Evolutionary conservation across 345 rosid species (phyloP).

Genomic region (Cochlearia excelsa): DNA sequence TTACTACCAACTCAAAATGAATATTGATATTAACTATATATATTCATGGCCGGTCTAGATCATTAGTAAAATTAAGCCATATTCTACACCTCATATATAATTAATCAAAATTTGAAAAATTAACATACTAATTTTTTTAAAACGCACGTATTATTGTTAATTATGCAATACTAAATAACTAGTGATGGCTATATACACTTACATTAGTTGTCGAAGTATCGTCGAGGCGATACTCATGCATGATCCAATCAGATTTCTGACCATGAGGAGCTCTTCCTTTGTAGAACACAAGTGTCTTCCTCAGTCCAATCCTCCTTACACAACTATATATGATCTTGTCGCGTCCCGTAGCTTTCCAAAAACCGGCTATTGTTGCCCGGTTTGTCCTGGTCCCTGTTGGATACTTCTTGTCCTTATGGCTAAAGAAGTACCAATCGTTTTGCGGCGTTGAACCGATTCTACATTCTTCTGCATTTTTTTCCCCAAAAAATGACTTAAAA

Average conservation of each 20-base stretch:
- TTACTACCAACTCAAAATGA: not conserved
- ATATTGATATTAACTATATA: not conserved
- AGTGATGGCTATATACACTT: slow-evolving; percentile 27
- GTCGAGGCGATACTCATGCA: slow-evolving; percentile 97
- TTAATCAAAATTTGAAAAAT: too few relatives aligned
- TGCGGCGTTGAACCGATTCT: slow-evolving; percentile 91
- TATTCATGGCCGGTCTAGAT: too few relatives aligned
- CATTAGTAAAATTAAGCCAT: too few relatives aligned
- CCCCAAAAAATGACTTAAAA: slow-evolving; percentile 4
- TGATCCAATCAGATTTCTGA: slow-evolving; percentile 96
- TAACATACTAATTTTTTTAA: too few relatives aligned
- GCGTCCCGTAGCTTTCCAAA: slow-evolving; percentile 98
- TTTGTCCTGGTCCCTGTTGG: slow-evolving; percentile 96
- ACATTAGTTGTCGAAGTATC: slow-evolving; percentile 44
- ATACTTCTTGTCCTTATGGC: slow-evolving; percentile 96
- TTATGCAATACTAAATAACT: too few relatives aligned
- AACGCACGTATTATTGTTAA: too few relatives aligned
- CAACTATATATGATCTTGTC: slow-evolving; percentile 87
- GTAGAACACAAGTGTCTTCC: slow-evolving; percentile 92
- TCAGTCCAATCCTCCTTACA: slow-evolving; percentile 66
- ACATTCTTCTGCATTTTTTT: slow-evolving; percentile 62
- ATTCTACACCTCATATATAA: too few relatives aligned
- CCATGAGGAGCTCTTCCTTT: slow-evolving; percentile 97
- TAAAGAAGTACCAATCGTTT: slow-evolving; percentile 97
- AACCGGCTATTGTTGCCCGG: slow-evolving; percentile 88